These are phyloP conservation scores for Clavispora carvajalis DNA, from an alignment of 805 yeast genomes.

Conservation along the genomic window DNA sequence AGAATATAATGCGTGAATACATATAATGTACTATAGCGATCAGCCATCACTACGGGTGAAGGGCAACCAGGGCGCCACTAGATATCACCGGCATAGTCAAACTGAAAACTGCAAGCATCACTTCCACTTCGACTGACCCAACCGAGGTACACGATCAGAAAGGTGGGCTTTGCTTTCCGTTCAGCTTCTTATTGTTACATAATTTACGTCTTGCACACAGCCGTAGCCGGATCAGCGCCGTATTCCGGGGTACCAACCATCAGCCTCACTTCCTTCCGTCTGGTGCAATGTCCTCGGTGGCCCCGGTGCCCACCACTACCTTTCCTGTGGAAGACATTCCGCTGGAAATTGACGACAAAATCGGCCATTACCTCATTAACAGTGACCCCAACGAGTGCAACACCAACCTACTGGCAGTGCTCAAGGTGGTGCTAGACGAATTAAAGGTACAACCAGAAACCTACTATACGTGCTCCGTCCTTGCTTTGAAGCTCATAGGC, in stretches of 20 bases:
- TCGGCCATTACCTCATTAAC: constrained; percentile 22
- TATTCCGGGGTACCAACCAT: background rate
- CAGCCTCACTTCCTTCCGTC: too few relatives aligned
- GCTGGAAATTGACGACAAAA: constrained; percentile 1
- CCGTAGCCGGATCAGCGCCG: background rate
- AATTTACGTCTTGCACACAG: too few relatives aligned
- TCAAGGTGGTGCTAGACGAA: constrained; percentile 31
- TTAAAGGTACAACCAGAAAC: constrained; percentile 14
- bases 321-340: background rate
- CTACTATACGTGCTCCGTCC: constrained; percentile 28
- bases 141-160: too few relatives aligned
- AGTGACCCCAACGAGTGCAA: constrained; percentile 39
- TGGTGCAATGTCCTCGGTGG: background rate
- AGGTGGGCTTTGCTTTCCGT: too few relatives aligned
- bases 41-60: too few relatives aligned
- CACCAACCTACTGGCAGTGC: constrained; percentile 28
- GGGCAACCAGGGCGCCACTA: too few relatives aligned
- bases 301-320: background rate
- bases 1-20: too few relatives aligned
- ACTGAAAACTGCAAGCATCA: too few relatives aligned
- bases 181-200: too few relatives aligned
- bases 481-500: constrained; percentile 30
- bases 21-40: too few relatives aligned
- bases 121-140: too few relatives aligned
- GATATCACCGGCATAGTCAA: too few relatives aligned